A percentile compares a stretch with the other conserved stretches of the same genome.
Conservation (phyloP, 2,329 filamentous ascomycete species). For the Nothomitra cinnamomea region DNA sequence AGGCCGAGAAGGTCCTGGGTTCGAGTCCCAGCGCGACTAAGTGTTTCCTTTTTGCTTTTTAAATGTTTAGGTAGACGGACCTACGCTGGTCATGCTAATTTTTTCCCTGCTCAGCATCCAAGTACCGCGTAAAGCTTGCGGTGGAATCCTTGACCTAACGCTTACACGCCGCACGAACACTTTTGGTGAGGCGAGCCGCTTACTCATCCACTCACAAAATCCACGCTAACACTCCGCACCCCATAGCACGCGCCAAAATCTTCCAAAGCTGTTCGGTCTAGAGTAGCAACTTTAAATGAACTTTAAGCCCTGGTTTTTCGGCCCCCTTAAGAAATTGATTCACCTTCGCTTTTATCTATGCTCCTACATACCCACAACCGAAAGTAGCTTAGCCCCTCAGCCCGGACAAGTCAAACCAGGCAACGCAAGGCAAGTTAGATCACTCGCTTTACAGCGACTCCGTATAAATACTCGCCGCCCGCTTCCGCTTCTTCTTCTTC, state of each 20-base stretch:
- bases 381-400: constrained; percentile 1
- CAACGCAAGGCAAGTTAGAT: not conserved
- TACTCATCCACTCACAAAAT: not conserved
- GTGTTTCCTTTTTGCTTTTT: not conserved
- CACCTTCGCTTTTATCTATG: not conserved
- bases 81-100: not conserved
- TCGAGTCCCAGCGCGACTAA: not conserved
- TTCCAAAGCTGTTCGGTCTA: too few species aligned
- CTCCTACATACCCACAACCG: not conserved
- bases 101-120: not conserved
- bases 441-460: not conserved
- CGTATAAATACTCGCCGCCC: not conserved
- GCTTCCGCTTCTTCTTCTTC: not conserved
- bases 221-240: not conserved
- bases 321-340: not conserved
- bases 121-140: too few species aligned
- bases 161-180: too few species aligned
- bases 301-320: not conserved
- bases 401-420: not conserved
- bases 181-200: not conserved
- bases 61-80: not conserved
- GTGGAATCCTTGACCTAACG: too few species aligned
- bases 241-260: not conserved
- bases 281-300: not conserved
- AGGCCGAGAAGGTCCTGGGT: not conserved